A percentile compares a stretch with the other conserved stretches of the same genome.
Conservation (phyloP, 1,284 basidiomycete species). For the Acaromyces ingoldii region DNA sequence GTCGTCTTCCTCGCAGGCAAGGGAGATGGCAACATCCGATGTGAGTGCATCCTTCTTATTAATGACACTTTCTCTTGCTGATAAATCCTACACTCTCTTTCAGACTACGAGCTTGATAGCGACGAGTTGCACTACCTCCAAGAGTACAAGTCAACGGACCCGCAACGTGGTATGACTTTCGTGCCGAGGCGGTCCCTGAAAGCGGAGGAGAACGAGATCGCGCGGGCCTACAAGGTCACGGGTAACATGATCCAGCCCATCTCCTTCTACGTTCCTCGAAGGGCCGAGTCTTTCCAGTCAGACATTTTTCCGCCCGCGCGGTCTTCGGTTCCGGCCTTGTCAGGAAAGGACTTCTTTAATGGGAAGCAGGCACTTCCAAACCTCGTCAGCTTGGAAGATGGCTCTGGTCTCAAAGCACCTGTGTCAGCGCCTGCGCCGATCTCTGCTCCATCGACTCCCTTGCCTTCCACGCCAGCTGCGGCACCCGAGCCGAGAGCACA, state of each 20-base stretch:
- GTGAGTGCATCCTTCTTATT: too few relatives aligned
- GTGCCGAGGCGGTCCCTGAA: slow-evolving; percentile 82
- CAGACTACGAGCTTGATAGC: slow-evolving; percentile 89
- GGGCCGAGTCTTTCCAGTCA: slow-evolving; percentile 82
- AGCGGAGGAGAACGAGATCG: slow-evolving; percentile 88
- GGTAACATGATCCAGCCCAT: slow-evolving; percentile 75
- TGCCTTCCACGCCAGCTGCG: too few relatives aligned
- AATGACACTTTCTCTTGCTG: slow-evolving; percentile 59
- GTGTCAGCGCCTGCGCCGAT: not conserved
- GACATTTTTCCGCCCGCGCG: slow-evolving; percentile 91
- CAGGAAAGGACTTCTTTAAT: slow-evolving; percentile 75
- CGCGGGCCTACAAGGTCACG: slow-evolving; percentile 85
- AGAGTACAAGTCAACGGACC: slow-evolving; percentile 84
- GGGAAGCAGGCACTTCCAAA: slow-evolving; percentile 63
- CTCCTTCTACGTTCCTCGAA: slow-evolving; percentile 87
- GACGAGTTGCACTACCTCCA: slow-evolving; percentile 64
- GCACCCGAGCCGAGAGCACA: too few relatives aligned
- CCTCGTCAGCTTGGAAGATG: slow-evolving; percentile 52
- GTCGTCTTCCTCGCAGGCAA: slow-evolving; percentile 77
- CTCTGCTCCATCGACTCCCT: too few relatives aligned
- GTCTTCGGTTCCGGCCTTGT: slow-evolving; percentile 71
- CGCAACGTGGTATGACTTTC: slow-evolving; percentile 94
- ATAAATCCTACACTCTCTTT: slow-evolving; percentile 86
- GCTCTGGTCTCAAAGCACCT: not conserved
- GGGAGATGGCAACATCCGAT: slow-evolving; percentile 48